Conservation (phyloP, 75 land plant species). For the Pinus taeda region DNA sequence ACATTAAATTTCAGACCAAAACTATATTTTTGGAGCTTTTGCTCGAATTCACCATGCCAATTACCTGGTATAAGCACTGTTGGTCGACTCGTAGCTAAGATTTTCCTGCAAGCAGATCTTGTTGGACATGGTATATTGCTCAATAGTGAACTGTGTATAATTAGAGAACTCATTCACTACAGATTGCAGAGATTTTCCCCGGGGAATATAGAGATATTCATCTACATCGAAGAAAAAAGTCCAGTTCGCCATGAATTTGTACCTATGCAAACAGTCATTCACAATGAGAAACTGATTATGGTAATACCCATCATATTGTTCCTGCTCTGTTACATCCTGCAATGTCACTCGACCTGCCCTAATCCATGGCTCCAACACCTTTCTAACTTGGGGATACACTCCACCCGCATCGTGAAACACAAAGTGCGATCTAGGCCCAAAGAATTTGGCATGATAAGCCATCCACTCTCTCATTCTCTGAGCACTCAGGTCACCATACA, state of each 20-base stretch:
- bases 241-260: constrained; percentile 69
- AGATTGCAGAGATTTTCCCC: constrained; percentile 26
- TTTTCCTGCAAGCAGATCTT: constrained; percentile 36
- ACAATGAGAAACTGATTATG: constrained; percentile 90
- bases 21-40: no score
- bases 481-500: constrained; percentile 73
- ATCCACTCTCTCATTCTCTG: constrained; percentile 75
- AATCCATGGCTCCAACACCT: constrained; percentile 64
- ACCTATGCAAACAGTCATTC: constrained; percentile 84
- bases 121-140: constrained; percentile 73
- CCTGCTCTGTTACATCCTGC: constrained; percentile 75
- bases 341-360: constrained; percentile 61
- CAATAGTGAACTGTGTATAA: constrained; percentile 51
- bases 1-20: not conserved
- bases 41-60: no score
- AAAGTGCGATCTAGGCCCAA: constrained; percentile 76
- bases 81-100: no score
- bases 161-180: constrained; percentile 33
- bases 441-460: constrained; percentile 79
- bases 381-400: constrained; percentile 38
- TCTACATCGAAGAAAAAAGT: constrained; percentile 90
- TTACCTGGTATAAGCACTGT: not conserved
- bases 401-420: constrained; percentile 93
- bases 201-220: constrained; percentile 68
- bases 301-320: constrained; percentile 76